These are phyloP conservation scores for Aspergillus quadrilineatus DNA, from an alignment of 2,329 filamentous ascomycete genomes.

Conservation along the genomic window DNA sequence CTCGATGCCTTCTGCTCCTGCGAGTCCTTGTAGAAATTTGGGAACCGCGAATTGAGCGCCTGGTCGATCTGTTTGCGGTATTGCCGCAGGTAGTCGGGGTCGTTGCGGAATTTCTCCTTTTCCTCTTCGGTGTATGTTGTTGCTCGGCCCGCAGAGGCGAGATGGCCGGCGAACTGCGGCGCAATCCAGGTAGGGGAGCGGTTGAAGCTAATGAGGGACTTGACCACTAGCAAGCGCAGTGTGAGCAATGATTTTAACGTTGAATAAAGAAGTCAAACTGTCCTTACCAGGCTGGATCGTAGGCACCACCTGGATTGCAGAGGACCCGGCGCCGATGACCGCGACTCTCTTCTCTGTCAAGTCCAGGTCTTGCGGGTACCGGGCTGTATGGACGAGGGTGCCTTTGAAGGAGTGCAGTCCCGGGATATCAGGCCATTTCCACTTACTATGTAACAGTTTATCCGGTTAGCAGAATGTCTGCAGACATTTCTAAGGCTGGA, in stretches of 20 bases:
- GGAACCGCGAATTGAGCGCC: constrained; percentile 13
- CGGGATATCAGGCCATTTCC: constrained; percentile 39
- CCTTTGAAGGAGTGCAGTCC: constrained; percentile 39
- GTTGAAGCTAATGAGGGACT: constrained; percentile 13
- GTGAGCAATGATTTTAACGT: not conserved
- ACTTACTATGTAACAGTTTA: constrained; percentile 13
- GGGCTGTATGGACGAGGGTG: constrained; percentile 32
- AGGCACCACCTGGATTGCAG: constrained; percentile 21
- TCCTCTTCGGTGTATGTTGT: constrained; percentile 9
- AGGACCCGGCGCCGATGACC: constrained; percentile 18
- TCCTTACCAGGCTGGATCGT: constrained; percentile 12
- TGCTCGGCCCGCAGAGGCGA: not conserved
- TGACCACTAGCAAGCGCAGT: constrained; percentile 2
- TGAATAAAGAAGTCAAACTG: not conserved
- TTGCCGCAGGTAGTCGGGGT: constrained; percentile 10
- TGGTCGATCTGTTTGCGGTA: constrained; percentile 15
- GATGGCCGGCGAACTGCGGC: constrained; percentile 3
- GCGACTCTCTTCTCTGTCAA: constrained; percentile 14
- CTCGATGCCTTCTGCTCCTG: not conserved
- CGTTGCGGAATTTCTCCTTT: constrained; percentile 5
- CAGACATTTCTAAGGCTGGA: not conserved
- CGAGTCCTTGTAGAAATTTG: constrained; percentile 1
- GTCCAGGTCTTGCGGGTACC: not conserved
- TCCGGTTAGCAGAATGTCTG: not conserved
- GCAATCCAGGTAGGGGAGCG: constrained; percentile 20